Base-by-base conservation (phyloP, 2,329 filamentous ascomycete species). In the Xylaria polymorpha region DNA sequence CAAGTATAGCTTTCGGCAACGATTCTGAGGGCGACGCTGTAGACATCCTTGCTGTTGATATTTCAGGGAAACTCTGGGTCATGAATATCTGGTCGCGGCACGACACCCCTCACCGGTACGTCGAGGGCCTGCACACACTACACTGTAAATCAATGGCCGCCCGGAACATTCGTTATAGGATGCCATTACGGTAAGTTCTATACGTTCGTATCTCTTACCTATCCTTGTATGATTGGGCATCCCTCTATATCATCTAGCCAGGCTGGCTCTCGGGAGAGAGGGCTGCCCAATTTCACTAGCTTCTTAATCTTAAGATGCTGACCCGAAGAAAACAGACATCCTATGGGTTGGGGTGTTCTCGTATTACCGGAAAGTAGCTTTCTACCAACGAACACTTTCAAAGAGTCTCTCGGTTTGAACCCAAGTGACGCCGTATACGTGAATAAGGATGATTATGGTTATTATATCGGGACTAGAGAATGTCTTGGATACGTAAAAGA, bases 1-100 rank as follows among this genome's bases (percentile, higher is more conserved):
- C 87, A 6, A 86, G 83, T 61, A 76, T 89, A n/a, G 79, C 82
- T 32, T 88, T 89, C 70, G 74, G 82, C 59, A 83, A 84, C 61
- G 81, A 86, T 66, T 71, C 77, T 0, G 48, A 80, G 1, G 87
- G 87, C 1, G 73, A 82, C 2, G 87, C 86, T 2, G 81, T 85
- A 5, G 85, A 83, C 69, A 74, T 89, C 0, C 81, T 83, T 29
- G 86, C 84, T 0, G 77, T 87, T 29, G 87, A 88, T 53, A 85
- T 89, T 46, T 74, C 77, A 12, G 87, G 85, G 1, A 76, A 71
- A 10, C 73, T 83, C 6, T 88, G 85, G 83, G 68, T 88, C 14
- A 80, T 86, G 50, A 80, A 86, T 51, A 87, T 89, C 15, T 89
- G 86, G 86, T 81, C 79, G n/a, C 29, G n/a, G 15, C 7, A 14